Conservation (phyloP, 2,329 filamentous ascomycete genomes). For the Penicillium sp. region DNA sequence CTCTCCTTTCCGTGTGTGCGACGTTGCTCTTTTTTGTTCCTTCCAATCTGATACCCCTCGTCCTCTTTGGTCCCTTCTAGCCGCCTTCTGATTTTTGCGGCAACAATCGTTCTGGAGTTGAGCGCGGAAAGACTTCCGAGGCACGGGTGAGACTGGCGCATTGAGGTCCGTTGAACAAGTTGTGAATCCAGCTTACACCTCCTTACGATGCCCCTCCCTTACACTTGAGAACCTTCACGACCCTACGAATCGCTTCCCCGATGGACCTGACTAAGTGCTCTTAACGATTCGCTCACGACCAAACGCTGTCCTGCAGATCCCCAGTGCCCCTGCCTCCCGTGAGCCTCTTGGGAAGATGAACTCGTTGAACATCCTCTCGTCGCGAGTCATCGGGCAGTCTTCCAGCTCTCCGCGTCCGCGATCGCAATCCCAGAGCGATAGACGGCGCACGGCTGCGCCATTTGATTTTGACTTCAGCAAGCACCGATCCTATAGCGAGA, state of each 20-base stretch:
- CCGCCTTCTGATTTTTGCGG: slow-evolving; percentile 3
- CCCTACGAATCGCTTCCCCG: slow-evolving; percentile 5
- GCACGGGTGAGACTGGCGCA: slow-evolving; percentile 42
- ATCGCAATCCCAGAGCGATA: slow-evolving; percentile 56
- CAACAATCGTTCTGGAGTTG: slow-evolving; percentile 15
- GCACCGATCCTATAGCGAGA: slow-evolving; percentile 47
- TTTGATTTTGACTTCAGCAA: slow-evolving; percentile 41
- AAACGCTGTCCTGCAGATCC: slow-evolving; percentile 31
- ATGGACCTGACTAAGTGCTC: slow-evolving; percentile 17
- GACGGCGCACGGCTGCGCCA: slow-evolving; percentile 34
- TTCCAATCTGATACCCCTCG: slow-evolving; percentile 10
- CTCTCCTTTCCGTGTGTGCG: slow-evolving; percentile 14
- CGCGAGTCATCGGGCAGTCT: slow-evolving; percentile 70
- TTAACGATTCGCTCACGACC: slow-evolving; percentile 24
- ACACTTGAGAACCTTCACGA: slow-evolving; percentile 11
- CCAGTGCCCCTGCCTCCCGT: slow-evolving; percentile 46
- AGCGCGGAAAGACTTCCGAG: slow-evolving; percentile 27
- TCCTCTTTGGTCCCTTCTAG: not conserved
- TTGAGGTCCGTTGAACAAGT: slow-evolving; percentile 38
- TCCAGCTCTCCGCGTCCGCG: slow-evolving; percentile 56
- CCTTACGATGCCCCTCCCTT: slow-evolving; percentile 19
- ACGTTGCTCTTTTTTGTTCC: slow-evolving; percentile 9
- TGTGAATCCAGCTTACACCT: slow-evolving; percentile 20
- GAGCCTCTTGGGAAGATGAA: slow-evolving; percentile 74
- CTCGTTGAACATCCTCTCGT: slow-evolving; percentile 91